Percentiles rank a stretch among this genome's conserved stretches.
phyloP scores from a whole-genome alignment of 345 rosid species.

The Sisymbrium altissimum region DNA sequence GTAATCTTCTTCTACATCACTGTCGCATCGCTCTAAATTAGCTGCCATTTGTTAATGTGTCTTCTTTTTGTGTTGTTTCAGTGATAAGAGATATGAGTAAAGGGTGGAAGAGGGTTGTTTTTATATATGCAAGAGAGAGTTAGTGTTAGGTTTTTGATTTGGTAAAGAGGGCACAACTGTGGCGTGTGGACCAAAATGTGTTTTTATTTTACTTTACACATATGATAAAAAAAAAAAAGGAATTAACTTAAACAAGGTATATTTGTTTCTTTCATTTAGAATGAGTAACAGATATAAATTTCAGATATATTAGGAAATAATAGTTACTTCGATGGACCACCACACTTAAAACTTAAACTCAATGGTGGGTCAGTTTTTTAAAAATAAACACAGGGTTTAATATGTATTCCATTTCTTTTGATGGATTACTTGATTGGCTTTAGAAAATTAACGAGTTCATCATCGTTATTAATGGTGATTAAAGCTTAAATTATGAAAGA shows the following conservation, averaged over 20 bases:
- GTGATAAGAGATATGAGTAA: conserved; percentile 19
- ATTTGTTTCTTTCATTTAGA: too few relatives aligned
- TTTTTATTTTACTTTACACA: background rate
- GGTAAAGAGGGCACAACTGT: conserved; percentile 28
- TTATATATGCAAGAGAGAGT: conserved; percentile 23
- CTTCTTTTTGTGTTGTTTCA: conserved; percentile 2
- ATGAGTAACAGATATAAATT: background rate
- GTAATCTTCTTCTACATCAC: conserved; percentile 67
- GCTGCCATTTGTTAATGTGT: conserved; percentile 42
- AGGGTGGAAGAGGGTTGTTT: conserved; percentile 7
- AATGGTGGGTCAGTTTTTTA: background rate
- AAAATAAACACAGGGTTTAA: background rate
- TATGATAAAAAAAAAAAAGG: background rate
- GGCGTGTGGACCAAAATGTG: conserved; percentile 21
- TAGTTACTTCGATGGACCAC: conserved; percentile 25
- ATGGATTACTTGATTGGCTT: conserved; percentile 5
- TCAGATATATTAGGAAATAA: background rate
- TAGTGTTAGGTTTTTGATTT: conserved; percentile 29
- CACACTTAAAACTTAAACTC: conserved; percentile 1
- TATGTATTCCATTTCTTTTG: background rate
- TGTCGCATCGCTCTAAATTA: conserved; percentile 41
- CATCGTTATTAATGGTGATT: conserved; percentile 2
- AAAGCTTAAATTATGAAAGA: conserved; percentile 16
- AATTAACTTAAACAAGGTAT: background rate
- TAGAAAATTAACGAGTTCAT: conserved; percentile 9